These are phyloP conservation scores for Meripilus lineatus DNA, from an alignment of 1,284 basidiomycete species.

Conservation along the genomic window DNA sequence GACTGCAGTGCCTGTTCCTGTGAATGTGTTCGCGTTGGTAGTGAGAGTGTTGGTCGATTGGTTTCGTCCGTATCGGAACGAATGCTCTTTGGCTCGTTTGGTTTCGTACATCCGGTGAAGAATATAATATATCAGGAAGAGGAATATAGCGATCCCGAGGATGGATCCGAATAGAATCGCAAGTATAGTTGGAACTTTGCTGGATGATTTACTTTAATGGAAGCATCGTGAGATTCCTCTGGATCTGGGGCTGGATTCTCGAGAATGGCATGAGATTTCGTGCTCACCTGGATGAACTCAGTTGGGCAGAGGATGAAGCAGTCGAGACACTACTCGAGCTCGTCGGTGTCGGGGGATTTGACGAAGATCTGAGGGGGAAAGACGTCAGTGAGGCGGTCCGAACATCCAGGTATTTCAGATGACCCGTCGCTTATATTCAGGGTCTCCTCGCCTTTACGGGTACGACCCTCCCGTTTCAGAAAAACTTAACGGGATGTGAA, in stretches of 20 bases:
- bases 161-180: slow-evolving; percentile 8
- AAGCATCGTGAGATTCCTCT: background rate
- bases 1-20: background rate
- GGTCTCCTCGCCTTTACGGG: no score
- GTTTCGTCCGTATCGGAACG: slow-evolving; percentile 5
- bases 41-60: background rate
- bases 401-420: no score
- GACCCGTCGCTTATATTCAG: no score
- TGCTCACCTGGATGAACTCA: no score
- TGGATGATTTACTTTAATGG: background rate
- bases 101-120: slow-evolving; percentile 4
- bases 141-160: slow-evolving; percentile 1
- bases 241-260: background rate
- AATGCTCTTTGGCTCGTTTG: slow-evolving; percentile 5
- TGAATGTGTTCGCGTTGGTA: background rate
- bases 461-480: no score
- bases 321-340: no score
- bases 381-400: no score
- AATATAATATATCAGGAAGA: slow-evolving; percentile 2
- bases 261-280: no score
- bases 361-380: no score
- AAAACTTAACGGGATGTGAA: no score
- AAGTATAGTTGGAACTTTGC: slow-evolving; percentile 1
- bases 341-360: no score
- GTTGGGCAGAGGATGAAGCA: no score